Conservation (phyloP, 208 protist genomes). For the Trypanosomatidae sp. region DNA sequence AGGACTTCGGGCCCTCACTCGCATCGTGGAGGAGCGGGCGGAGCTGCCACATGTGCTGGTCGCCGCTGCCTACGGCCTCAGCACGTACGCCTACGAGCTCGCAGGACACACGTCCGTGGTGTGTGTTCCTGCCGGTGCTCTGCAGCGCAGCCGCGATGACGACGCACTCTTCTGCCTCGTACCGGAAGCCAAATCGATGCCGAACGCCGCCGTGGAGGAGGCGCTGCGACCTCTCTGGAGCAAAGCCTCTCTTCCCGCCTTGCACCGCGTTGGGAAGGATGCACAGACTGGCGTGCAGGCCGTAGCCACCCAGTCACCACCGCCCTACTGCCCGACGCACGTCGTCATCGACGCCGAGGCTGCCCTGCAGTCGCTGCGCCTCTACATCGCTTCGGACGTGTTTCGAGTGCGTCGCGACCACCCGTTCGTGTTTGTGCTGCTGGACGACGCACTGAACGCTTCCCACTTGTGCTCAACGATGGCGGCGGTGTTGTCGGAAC, state of each 20-base stretch:
- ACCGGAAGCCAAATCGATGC: neutral
- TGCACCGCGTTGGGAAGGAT: neutral
- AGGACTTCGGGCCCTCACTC: slow-evolving; percentile 39
- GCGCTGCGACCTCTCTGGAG: slow-evolving; percentile 22
- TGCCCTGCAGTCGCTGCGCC: slow-evolving; percentile 27
- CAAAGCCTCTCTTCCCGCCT: neutral
- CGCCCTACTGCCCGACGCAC: slow-evolving; percentile 54
- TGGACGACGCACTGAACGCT: slow-evolving; percentile 33
- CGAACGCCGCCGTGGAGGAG: neutral
- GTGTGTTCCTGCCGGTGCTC: slow-evolving; percentile 24
- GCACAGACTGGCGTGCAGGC: neutral
- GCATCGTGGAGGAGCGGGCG: slow-evolving; percentile 9
- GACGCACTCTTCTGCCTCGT: slow-evolving; percentile 7
- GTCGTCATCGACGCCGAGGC: slow-evolving; percentile 43
- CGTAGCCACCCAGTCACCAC: slow-evolving; percentile 25
- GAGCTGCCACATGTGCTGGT: slow-evolving; percentile 15
- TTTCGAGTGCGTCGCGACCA: slow-evolving; percentile 18
- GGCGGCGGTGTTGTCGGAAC: neutral
- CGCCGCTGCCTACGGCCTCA: slow-evolving; percentile 22
- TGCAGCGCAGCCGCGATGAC: neutral
- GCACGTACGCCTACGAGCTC: slow-evolving; percentile 29
- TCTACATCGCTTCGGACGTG: slow-evolving; percentile 24
- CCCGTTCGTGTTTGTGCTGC: slow-evolving; percentile 24
- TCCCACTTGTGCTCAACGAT: slow-evolving; percentile 4
- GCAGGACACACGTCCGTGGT: slow-evolving; percentile 62